Conservation (phyloP, 257 asterid species). For the Ophiorrhiza pumila region DNA sequence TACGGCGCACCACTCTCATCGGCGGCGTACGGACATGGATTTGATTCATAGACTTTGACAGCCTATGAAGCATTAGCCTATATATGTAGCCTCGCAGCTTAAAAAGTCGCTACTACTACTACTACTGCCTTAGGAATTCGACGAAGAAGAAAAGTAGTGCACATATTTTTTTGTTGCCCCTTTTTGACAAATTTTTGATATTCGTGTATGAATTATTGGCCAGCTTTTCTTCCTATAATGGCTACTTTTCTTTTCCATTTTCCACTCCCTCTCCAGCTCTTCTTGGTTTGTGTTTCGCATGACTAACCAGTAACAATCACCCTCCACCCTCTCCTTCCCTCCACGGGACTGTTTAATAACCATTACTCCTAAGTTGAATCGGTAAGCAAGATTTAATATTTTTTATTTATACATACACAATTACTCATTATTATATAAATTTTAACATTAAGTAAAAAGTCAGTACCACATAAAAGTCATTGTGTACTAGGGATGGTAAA, state of each 20-base stretch:
- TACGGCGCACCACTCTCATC: constrained; percentile 13
- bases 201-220: constrained; percentile 42
- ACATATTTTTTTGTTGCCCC: background rate
- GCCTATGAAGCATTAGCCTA: background rate
- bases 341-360: background rate
- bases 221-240: constrained; percentile 15
- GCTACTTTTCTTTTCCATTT: constrained; percentile 12
- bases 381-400: too few relatives aligned
- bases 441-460: too few relatives aligned
- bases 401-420: too few relatives aligned
- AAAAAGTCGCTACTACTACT: background rate
- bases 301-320: background rate
- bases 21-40: constrained; percentile 18
- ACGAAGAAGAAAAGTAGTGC: constrained; percentile 12
- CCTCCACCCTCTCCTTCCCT: background rate
- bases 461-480: too few relatives aligned
- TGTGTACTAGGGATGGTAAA: too few relatives aligned
- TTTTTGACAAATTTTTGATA: constrained; percentile 15
- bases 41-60: background rate
- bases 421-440: too few relatives aligned
- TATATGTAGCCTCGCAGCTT: background rate
- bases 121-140: constrained; percentile 17
- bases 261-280: too few relatives aligned
- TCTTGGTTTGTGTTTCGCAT: constrained; percentile 6
- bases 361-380: background rate